A percentile compares a stretch with the other conserved stretches of the same genome.
These are phyloP conservation scores for Tulasnella sp. DNA, from an alignment of 768 basidiomycete species.

Conservation along the genomic window DNA sequence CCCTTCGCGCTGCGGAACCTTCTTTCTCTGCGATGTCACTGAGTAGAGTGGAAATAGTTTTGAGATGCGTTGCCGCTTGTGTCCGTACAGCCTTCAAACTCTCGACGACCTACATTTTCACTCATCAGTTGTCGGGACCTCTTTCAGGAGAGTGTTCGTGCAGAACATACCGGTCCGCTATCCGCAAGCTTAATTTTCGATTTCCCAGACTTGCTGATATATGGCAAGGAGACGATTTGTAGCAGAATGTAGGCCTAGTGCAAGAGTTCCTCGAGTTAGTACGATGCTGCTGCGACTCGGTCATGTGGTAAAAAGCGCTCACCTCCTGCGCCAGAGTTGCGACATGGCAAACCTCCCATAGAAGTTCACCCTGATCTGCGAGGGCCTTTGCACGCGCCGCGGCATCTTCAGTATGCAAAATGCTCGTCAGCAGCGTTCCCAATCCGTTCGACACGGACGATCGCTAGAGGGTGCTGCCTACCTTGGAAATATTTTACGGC, in stretches of 20 bases:
- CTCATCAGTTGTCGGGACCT: neutral
- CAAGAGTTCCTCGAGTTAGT: neutral
- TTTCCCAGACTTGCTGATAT: slow-evolving; percentile 45
- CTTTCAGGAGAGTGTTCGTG: neutral
- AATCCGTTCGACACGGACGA: neutral
- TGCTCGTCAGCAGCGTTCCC: neutral
- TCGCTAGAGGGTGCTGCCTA: slow-evolving; percentile 35
- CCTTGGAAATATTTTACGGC: slow-evolving; percentile 62
- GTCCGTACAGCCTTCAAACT: slow-evolving; percentile 61
- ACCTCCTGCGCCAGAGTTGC: slow-evolving; percentile 76
- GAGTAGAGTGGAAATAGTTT: slow-evolving; percentile 50
- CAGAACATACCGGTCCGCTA: slow-evolving; percentile 40
- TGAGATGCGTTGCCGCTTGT: slow-evolving; percentile 51
- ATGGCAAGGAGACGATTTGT: slow-evolving; percentile 63
- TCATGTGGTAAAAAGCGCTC: neutral
- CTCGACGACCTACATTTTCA: slow-evolving; percentile 56
- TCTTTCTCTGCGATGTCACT: slow-evolving; percentile 36
- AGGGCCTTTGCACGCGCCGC: slow-evolving; percentile 50
- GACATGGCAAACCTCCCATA: slow-evolving; percentile 63
- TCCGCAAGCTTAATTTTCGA: slow-evolving; percentile 66
- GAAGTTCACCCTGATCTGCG: slow-evolving; percentile 43
- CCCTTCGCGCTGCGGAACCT: slow-evolving; percentile 52
- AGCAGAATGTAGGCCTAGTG: slow-evolving; percentile 68
- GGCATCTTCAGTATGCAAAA: slow-evolving; percentile 46
- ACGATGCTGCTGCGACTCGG: neutral